Base-by-base conservation (phyloP, 805 yeast species). In the Saccharomyces eubayanus region DNA sequence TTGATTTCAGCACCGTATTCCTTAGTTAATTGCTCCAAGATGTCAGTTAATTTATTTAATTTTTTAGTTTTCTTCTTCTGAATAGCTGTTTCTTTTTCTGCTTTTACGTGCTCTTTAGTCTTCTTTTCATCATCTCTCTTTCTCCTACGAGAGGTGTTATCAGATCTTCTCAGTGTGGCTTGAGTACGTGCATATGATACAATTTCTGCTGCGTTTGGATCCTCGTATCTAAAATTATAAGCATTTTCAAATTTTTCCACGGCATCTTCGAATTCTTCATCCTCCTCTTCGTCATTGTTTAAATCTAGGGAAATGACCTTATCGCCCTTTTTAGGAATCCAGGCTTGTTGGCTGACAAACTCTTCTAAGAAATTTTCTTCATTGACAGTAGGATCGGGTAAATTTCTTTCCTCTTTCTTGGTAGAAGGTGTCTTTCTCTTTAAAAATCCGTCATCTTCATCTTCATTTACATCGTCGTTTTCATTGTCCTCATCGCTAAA, bases 171-270 rank as follows among this genome's bases (percentile, higher is more conserved):
- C 65, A 90, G 77, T 0, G 98, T 89, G 27, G 94, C 96, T 71
- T 90, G 97, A 46, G 77, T 85, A 79, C 99, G 89, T 2, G 98
- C 97, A 74, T 92, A 94, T 16, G 96, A 85, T 20, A 91, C 85
- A 69, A 94, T 88, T 64, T 92, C 97, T 0, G 92, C 89, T 6
- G 96, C 80, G 59, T 83, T 82, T 14, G 96, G 90, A 63, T 91
- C 97, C 71, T 94, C 99, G 68, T 80, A 94, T 67, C 99, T 80
- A 77, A 92, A 92, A 65, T 94, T 94, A 72, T 91, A 92, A 0
- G 96, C 97, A 58, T 83, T 82, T 70, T 94, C 99, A 63, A 89
- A 90, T 63, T 82, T 75, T 62, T 94, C 99, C 5, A 87, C 97
- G 2, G 95, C 94, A 46, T 89, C 87, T 49, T 92, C 97, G 64